Conservation (phyloP, 116 monocot species). For the Thalassia testudinum region DNA sequence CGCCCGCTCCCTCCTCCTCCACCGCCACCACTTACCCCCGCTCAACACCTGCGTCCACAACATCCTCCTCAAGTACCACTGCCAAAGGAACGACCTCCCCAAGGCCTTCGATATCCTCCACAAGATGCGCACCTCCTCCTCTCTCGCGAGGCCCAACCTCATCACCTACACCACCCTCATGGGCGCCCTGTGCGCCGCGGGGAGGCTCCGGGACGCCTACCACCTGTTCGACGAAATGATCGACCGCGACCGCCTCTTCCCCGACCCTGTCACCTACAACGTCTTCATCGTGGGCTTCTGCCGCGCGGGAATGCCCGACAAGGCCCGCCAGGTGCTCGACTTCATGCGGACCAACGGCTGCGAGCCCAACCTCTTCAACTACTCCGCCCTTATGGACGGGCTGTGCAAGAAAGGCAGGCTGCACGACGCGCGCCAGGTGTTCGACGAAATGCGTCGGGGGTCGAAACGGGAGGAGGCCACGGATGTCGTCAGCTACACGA, state of each 20-base stretch:
- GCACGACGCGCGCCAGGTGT: slow-evolving; percentile 41
- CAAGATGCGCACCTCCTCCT: slow-evolving; percentile 18
- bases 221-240: slow-evolving; percentile 92
- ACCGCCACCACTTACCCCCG: slow-evolving; percentile 8
- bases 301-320: slow-evolving; percentile 43
- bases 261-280: slow-evolving; percentile 63
- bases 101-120: slow-evolving; percentile 36
- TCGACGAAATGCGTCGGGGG: slow-evolving; percentile 40
- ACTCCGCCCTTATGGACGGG: slow-evolving; percentile 65
- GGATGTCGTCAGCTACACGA: slow-evolving; percentile 68
- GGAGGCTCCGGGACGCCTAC: slow-evolving; percentile 56
- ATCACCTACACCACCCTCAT: slow-evolving; percentile 84
- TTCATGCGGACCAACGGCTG: slow-evolving; percentile 82
- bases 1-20: slow-evolving; percentile 19
- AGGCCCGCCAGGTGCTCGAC: slow-evolving; percentile 31
- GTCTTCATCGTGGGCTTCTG: slow-evolving; percentile 77
- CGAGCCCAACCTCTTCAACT: slow-evolving; percentile 72
- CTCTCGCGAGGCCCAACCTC: slow-evolving; percentile 31
- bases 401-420: slow-evolving; percentile 43
- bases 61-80: slow-evolving; percentile 62
- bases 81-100: slow-evolving; percentile 21
- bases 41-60: slow-evolving; percentile 63
- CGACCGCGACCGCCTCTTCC: slow-evolving; percentile 40
- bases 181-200: slow-evolving; percentile 34
- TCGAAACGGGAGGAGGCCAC: slow-evolving; percentile 8